Percentiles rank a stretch among this genome's conserved stretches.
phyloP scores from a whole-genome alignment of 768 basidiomycete species.

The Naganishia antarctica region DNA sequence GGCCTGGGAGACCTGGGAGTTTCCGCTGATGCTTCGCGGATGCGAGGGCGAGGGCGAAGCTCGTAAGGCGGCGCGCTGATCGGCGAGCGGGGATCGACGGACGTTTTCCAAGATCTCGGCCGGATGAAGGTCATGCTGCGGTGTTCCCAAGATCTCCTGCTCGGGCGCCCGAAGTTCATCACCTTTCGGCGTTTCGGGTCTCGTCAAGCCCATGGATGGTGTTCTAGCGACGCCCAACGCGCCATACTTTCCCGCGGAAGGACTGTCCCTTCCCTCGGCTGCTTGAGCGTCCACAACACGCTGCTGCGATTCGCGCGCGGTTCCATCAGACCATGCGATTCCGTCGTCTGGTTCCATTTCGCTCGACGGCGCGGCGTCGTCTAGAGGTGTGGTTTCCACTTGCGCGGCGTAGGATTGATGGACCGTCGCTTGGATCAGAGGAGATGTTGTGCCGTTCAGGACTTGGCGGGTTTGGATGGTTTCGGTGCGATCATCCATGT shows the following conservation, averaged over 20 bases:
- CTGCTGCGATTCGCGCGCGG: conserved; percentile 54
- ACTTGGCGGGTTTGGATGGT: background rate
- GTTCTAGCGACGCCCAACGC: conserved; percentile 11
- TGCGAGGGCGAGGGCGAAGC: background rate
- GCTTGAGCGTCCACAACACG: background rate
- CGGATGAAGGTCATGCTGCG: background rate
- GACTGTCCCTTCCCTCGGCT: conserved; percentile 4
- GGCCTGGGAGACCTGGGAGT: conserved; percentile 2
- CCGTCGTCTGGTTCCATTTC: conserved; percentile 70
- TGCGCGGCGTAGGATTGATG: conserved; percentile 13
- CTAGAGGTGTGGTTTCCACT: conserved; percentile 13
- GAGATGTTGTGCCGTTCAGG: background rate
- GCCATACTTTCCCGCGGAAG: conserved; percentile 5
- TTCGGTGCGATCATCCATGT: conserved; percentile 12
- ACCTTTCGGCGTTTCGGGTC: background rate
- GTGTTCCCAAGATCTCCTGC: too few species aligned
- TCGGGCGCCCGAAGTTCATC: background rate
- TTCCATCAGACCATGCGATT: conserved; percentile 80
- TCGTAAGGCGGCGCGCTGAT: conserved; percentile 4
- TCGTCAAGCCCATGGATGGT: background rate
- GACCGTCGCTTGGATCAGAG: background rate
- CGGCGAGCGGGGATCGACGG: conserved; percentile 3
- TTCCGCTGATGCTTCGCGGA: background rate
- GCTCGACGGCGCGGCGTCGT: conserved; percentile 11
- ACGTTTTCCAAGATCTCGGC: background rate